Evolutionary conservation across 352 stramenopile species (phyloP).

Genomic region (Globisporangium acanthophoron): DNA sequence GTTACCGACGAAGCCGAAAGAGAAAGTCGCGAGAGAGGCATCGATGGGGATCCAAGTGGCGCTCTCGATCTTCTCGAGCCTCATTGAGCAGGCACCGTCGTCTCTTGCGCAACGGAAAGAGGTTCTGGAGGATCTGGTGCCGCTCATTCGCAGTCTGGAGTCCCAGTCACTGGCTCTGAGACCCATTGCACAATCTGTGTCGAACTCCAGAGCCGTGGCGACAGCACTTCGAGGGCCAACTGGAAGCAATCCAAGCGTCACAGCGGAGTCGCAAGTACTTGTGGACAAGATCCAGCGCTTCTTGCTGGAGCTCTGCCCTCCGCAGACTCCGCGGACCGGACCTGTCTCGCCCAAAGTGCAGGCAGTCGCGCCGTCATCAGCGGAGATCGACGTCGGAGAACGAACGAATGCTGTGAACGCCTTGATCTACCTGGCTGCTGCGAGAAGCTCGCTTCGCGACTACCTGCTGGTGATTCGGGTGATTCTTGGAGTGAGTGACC

Average conservation of each 20-base stretch:
- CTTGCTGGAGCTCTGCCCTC: constrained; percentile 35
- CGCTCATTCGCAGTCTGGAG: constrained; percentile 28
- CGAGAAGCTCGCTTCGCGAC: constrained; percentile 41
- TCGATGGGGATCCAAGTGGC: constrained; percentile 36
- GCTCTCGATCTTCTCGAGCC: constrained; percentile 24
- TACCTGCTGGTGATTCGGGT: constrained; percentile 53
- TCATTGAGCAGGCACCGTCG: constrained; percentile 18
- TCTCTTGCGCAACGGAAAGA: constrained; percentile 24
- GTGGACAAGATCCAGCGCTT: constrained; percentile 39
- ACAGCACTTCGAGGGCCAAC: background rate
- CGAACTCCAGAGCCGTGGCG: background rate
- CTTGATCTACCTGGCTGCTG: constrained; percentile 48
- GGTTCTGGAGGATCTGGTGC: constrained; percentile 43
- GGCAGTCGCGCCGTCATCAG: constrained; percentile 14
- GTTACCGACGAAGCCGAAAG: constrained; percentile 19
- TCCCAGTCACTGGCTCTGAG: constrained; percentile 29
- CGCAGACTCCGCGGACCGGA: constrained; percentile 2
- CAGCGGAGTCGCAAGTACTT: constrained; percentile 14
- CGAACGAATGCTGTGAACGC: constrained; percentile 47
- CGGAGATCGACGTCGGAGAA: constrained; percentile 27
- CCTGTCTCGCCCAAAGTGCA: constrained; percentile 30
- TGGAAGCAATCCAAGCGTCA: constrained; percentile 5
- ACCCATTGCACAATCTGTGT: background rate
- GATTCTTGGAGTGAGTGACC: constrained; percentile 37
- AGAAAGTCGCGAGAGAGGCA: constrained; percentile 30